Base-by-base conservation (phyloP, 805 yeast species). In the Metschnikowia reukaufii region DNA sequence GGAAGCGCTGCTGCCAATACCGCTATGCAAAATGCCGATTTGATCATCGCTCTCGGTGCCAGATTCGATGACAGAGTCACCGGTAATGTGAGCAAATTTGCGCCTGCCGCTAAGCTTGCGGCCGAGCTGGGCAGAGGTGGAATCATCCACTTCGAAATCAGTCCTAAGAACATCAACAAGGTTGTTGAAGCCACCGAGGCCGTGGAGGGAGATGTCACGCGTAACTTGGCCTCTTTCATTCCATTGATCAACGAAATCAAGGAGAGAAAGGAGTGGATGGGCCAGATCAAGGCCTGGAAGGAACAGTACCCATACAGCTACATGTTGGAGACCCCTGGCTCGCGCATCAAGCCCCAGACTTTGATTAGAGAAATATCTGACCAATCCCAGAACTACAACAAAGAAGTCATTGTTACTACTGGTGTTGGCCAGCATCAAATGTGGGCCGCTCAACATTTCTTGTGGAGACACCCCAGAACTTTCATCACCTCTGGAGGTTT, bases 351-450 rank as follows among this genome's bases (percentile, higher is more conserved):
- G 66, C 99, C 99, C 39, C 99, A 94, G 76, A 88, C 97, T 36
- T 83, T 92, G 42, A 82, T 94, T 54, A 67, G 77, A 37, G 92
- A 88, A 68, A 78, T 94, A 47, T 81, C 94, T 2, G 78, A 81
- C 52, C 84, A 90, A 58, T 83, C 90, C 27, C 67, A 72, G 41
- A 79, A 73, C 45, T 77, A 78, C 46, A 76, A 75, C 54, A 87
- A 81, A 62, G 91, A 87, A 58, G 90, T 88, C 49, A 81, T 91
- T 59, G 85, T 92, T 59, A 86, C 98, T 44, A 94, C 99, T 31
- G 99, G 99, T 78, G 98, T 94, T 44, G 99, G 99, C 51, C 99
- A 94, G 77, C 99, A 92, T 78, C 99, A 92, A 76, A 92, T 92
- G 99, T 92, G 99, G 99, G 95, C 98, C 32, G 98, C 98, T 23